These are phyloP conservation scores for Sanghuangporus sanghuang DNA, from an alignment of 1,284 basidiomycete genomes.

Conservation along the genomic window DNA sequence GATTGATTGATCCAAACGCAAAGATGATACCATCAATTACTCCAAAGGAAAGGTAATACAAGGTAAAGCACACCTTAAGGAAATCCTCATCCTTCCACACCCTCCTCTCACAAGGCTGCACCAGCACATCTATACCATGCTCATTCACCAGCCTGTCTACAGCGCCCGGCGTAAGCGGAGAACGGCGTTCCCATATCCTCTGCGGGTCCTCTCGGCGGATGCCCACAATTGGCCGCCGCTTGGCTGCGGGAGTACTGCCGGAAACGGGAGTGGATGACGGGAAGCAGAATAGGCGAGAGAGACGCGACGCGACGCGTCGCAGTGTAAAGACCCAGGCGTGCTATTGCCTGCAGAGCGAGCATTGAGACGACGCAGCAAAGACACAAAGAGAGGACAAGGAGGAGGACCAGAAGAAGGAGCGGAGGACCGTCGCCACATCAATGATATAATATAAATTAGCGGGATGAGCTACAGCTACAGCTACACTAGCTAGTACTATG, in stretches of 20 bases:
- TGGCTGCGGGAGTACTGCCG: not conserved
- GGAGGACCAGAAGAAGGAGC: too few species aligned
- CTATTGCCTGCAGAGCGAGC: too few species aligned
- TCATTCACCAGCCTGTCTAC: constrained; percentile 55
- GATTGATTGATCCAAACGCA: not conserved
- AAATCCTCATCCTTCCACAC: constrained; percentile 68
- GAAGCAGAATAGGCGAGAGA: not conserved
- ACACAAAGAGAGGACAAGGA: too few species aligned
- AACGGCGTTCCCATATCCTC: constrained; percentile 84
- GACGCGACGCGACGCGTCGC: too few species aligned
- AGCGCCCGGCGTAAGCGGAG: constrained; percentile 73
- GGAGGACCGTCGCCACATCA: too few species aligned
- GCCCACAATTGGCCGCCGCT: constrained; percentile 39
- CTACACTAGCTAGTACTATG: too few species aligned
- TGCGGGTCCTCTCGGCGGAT: constrained; percentile 75
- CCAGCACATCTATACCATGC: constrained; percentile 59
- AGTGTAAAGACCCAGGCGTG: too few species aligned
- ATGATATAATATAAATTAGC: too few species aligned
- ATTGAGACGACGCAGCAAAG: too few species aligned
- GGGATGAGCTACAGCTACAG: too few species aligned
- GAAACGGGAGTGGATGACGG: not conserved
- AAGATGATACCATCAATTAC: not conserved
- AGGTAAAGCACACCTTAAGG: constrained; percentile 43
- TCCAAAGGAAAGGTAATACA: not conserved
- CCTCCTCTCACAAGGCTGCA: constrained; percentile 72